Percentiles rank a stretch among this genome's conserved stretches.
phyloP scores from a whole-genome alignment of 345 rosid genomes.

The Aquilaria yunnanensis region DNA sequence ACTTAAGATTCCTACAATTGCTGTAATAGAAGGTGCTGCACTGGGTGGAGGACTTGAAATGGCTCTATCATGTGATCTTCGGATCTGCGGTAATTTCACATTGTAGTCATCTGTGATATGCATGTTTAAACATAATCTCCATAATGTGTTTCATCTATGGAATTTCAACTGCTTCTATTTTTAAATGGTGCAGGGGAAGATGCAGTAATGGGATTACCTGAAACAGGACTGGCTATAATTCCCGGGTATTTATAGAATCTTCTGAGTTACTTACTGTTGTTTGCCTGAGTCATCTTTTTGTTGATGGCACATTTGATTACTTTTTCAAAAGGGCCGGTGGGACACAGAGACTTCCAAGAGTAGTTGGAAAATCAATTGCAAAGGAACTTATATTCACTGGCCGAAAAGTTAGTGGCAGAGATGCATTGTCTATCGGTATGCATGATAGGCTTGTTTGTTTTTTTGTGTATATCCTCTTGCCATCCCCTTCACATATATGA shows the following conservation, averaged over 20 bases:
- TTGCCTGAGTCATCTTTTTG: neutral
- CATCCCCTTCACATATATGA: no score
- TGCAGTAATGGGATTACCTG: slow-evolving; percentile 84
- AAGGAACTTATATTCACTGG: slow-evolving; percentile 89
- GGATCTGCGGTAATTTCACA: slow-evolving; percentile 62
- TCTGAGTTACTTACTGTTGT: neutral
- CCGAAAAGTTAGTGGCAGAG: slow-evolving; percentile 59
- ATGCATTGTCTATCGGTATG: slow-evolving; percentile 64
- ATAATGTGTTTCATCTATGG: neutral
- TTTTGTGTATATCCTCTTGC: no score
- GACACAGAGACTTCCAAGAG: slow-evolving; percentile 77
- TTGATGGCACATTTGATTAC: slow-evolving; percentile 7
- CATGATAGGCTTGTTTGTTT: slow-evolving; percentile 6
- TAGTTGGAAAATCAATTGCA: slow-evolving; percentile 74
- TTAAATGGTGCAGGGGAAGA: slow-evolving; percentile 49
- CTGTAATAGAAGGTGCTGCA: slow-evolving; percentile 88
- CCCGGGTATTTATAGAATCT: slow-evolving; percentile 55
- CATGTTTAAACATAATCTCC: neutral
- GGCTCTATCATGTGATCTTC: slow-evolving; percentile 93
- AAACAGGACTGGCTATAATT: slow-evolving; percentile 94
- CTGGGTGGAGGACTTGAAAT: slow-evolving; percentile 97
- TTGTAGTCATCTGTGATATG: neutral
- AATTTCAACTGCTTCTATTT: neutral
- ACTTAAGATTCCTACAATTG: slow-evolving; percentile 70
- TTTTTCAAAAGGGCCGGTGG: slow-evolving; percentile 73